These are phyloP conservation scores for Backusella macrospora DNA, from an alignment of 192 early-diverging fungal species.

Conservation along the genomic window DNA sequence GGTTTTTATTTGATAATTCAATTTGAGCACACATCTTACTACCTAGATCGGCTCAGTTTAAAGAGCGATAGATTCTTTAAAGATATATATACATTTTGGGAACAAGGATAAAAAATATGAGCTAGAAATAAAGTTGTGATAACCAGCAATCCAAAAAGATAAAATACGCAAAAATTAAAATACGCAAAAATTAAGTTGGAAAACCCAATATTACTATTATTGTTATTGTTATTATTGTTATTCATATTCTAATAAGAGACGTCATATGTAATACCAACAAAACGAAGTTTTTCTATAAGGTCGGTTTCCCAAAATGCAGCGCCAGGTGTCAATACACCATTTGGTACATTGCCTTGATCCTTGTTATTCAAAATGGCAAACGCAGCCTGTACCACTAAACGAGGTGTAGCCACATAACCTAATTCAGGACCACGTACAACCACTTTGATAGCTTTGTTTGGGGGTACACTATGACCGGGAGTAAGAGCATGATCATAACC, in stretches of 20 bases:
- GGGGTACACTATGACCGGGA: constrained; percentile 8
- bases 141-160: no score
- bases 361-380: constrained; percentile 52
- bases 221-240: not conserved
- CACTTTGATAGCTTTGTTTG: constrained; percentile 53
- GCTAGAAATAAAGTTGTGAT: no score
- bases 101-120: no score
- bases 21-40: no score
- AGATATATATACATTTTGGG: no score
- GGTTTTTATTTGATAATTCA: no score
- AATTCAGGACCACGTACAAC: constrained; percentile 66
- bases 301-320: constrained; percentile 55
- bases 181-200: no score
- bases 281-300: constrained; percentile 49
- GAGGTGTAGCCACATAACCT: constrained; percentile 68
- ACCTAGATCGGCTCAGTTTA: no score
- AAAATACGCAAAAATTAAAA: no score
- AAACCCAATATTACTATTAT: no score
- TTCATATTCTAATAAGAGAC: constrained; percentile 17
- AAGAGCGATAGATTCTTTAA: no score
- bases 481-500: constrained; percentile 47
- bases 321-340: constrained; percentile 55
- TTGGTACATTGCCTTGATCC: constrained; percentile 37
- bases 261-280: constrained; percentile 54
- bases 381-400: constrained; percentile 57